Evolutionary conservation across 805 yeast species (phyloP).

Genomic region (Blastobotrys attinorum): DNA sequence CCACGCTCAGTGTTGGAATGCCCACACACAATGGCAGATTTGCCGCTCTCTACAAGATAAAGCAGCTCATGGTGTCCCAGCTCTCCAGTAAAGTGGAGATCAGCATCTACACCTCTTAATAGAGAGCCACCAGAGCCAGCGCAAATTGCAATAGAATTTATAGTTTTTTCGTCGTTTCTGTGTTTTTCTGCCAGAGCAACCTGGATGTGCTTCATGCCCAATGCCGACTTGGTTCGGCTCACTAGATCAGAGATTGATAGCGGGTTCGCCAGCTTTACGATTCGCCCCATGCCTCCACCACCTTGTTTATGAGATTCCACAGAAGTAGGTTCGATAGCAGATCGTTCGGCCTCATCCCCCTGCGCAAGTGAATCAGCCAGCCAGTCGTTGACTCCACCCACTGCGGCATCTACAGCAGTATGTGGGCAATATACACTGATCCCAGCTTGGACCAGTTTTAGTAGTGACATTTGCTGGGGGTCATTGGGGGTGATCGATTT

Average conservation of each 20-base stretch:
- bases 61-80: slow-evolving; percentile 89
- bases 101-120: slow-evolving; percentile 48
- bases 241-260: slow-evolving; percentile 41
- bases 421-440: slow-evolving; percentile 92
- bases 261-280: slow-evolving; percentile 42
- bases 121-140: slow-evolving; percentile 93
- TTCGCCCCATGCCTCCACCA: slow-evolving; percentile 78
- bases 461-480: slow-evolving; percentile 74
- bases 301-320: slow-evolving; percentile 27
- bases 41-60: slow-evolving; percentile 59
- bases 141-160: slow-evolving; percentile 64
- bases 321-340: slow-evolving; percentile 40
- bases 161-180: slow-evolving; percentile 20
- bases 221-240: slow-evolving; percentile 41
- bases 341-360: slow-evolving; percentile 20
- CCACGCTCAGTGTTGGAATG: slow-evolving; percentile 94
- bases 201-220: slow-evolving; percentile 53
- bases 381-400: slow-evolving; percentile 94
- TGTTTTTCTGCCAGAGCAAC: slow-evolving; percentile 40
- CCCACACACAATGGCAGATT: slow-evolving; percentile 68
- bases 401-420: slow-evolving; percentile 89
- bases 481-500: slow-evolving; percentile 60
- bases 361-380: slow-evolving; percentile 53
- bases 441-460: slow-evolving; percentile 65
- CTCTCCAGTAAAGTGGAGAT: slow-evolving; percentile 84